Evolutionary conservation across 1,139 yeast species (phyloP), one percentile per base, ranked within the genome.

Genomic region (Kodamaea sp.): DNA sequence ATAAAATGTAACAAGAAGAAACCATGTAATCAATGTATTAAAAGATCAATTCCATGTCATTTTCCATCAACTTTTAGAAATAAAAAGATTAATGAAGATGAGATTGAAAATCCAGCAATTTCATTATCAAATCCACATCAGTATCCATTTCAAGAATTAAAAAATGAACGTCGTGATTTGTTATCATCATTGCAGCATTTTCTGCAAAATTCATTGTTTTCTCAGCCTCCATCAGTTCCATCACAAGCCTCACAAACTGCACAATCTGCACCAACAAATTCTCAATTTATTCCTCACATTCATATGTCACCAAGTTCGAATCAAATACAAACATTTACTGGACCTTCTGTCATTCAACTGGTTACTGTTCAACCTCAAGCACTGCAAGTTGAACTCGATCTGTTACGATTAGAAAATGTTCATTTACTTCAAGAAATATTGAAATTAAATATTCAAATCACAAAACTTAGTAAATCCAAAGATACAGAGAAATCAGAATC

Each of bases 21-120:
- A 37, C 73, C 74, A 0, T 68, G 74, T 43, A 64, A 67, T 42
- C 73, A 67, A 41, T 68, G 73, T 47, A 47, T 47, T 7, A 56
- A 55, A 37, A 45, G 72, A 31, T 52, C 58, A 8, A 53, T 66
- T 8, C 54, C 54, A 2, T 68, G 74, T 46, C 62, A 60, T 36
- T 68, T 66, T 42, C 74, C 74, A 1, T 50, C 65, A 8, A 68
- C 67, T 1, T 68, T 67, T 43, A 52, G 73, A 40, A 67, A 67
- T 40, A 64, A 64, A 20, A 60, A 57, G 37, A 62, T 65, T 35
- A 53, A 57, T 35, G 64, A 59, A 38, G 60, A 58, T 30, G 62
- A 56, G 27, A 34, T 48, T 11, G 43, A 42, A 6, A 34, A 34
- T 8, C 24, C 40, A 22, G 32, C 20, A 3, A 3, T 15, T 15